Base-by-base conservation (phyloP, 1,284 basidiomycete species). In the Irpex lacteus region DNA sequence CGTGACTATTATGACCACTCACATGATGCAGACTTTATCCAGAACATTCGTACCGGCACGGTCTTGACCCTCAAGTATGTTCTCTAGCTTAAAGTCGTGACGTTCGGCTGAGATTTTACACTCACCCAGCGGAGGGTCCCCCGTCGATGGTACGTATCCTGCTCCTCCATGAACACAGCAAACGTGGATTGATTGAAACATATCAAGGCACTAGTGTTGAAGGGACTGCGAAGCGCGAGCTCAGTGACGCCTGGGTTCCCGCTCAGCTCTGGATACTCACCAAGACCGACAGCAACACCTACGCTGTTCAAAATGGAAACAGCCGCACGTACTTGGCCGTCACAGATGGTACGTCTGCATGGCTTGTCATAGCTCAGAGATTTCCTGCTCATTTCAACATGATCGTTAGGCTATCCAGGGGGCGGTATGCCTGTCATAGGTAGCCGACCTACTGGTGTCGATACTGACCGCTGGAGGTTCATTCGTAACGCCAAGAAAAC, bases 221-320 rank as follows among this genome's bases (percentile, higher is more conserved):
- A 38, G 52, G 52, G 11, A 9, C 9, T 18, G 26, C 52, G 11
- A 19, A 21, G 52, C 7, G 52, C 52, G 19, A 19, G 19, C 52
- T 54, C 19, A 54, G 58, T 26, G 38, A 60, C 19, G 4, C n/a
- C 37, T 38, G 18, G n/a, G 58, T 47, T 8, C 47, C 58, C 58
- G 58, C 58, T 18, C 58, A 60, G 58, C 58, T 60, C 15, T 60
- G 58, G 58, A 60, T 60, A 9, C 38, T 60, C n/a, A 26, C 34
- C 5, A 34, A 13, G 19, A 38, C 44, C 58, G 38, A 19, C 18
- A 38, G 18, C 47, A 11, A 9, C 15, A 11, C 21, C 7, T 60
- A 60, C 58, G 18, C 18, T 15, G 7, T 60, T 26, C 34, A 40
- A 26, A 61, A 55, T 50, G 15, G 11, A 15, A 44, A 44, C 5